Base-by-base conservation (phyloP, 2,329 filamentous ascomycete genomes). In the Sarocladium kiliense region DNA sequence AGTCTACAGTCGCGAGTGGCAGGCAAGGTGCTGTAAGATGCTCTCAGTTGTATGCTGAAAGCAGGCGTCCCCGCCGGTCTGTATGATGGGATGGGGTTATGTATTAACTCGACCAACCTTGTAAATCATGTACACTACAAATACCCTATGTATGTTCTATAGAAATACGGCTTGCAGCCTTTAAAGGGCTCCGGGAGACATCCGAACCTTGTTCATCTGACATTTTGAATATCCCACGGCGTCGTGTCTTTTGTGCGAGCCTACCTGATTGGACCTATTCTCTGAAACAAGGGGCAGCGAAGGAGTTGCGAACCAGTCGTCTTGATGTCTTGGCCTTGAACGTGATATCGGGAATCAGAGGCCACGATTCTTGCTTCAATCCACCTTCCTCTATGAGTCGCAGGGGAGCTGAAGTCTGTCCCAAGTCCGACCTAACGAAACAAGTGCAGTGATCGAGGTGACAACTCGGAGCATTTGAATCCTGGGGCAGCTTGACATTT, bases 1-100 rank as follows among this genome's bases (percentile, higher is more conserved):
- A 63, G 54, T 54, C 56, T 49, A 57, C 53, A 55, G 44, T 34
- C 45, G 57, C 36, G 36, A n/a, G 12, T 42, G 18, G 39, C 23
- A n/a, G 37, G 54, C 14, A 53, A 53, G 34, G 34, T 53, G 7
- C 16, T 53, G 32, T 53, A 41, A 36, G 23, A 9, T 39, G 36
- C 36, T 16, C 36, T 39, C 36, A 9, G 36, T 19, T 39, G 36
- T 26, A 27, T 47, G 42, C 19, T 25, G 42, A 11, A 14, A 19
- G 37, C 18, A 18, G n/a, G 12, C 30, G 12, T 32, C 30, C 7
- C 7, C 6, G 5, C n/a, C 54, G 60, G 50, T 3, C n/a, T 54
- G 21, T 39, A 5, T 6, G 12, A 26, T 21, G n/a, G 7, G 16
- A 42, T 42, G 16, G 37, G 9, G 19, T 7, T 6, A 42, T n/a